These are phyloP conservation scores for Mycogone perniciosa DNA, from an alignment of 2,329 filamentous ascomycete genomes.

Conservation along the genomic window DNA sequence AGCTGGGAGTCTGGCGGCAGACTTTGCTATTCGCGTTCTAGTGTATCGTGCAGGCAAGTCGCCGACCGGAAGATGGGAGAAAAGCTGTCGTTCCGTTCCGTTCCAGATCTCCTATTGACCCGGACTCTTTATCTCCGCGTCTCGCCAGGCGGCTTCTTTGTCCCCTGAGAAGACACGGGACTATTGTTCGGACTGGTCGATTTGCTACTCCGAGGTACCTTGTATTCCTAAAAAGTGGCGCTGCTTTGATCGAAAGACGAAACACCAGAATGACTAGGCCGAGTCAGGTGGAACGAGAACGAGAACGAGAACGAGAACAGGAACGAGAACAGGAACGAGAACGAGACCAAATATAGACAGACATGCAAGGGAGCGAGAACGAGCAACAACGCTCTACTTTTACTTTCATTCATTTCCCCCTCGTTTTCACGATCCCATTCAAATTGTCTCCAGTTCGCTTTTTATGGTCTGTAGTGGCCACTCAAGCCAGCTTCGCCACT, in stretches of 20 bases:
- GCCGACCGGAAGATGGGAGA: too few relatives aligned
- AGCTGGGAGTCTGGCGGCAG: too few relatives aligned
- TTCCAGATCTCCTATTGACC: too few relatives aligned
- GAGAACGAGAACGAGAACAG: conserved; percentile 8
- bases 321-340: not conserved
- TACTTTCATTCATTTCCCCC: not conserved
- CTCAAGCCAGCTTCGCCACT: conserved; percentile 8
- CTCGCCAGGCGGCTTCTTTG: too few relatives aligned
- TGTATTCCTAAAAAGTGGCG: not conserved
- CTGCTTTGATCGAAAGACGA: not conserved
- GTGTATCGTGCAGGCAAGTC: too few relatives aligned
- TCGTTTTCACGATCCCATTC: not conserved
- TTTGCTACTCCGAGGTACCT: too few relatives aligned
- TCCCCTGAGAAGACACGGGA: too few relatives aligned
- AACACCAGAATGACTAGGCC: not conserved
- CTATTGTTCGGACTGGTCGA: too few relatives aligned
- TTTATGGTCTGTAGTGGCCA: conserved; percentile 8
- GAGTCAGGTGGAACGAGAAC: conserved; percentile 8
- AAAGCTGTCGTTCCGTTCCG: too few relatives aligned
- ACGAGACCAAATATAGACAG: not conserved
- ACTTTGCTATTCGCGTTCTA: too few relatives aligned
- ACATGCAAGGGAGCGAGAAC: not conserved
- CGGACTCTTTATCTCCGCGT: too few relatives aligned
- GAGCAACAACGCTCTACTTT: not conserved
- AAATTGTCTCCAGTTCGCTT: not conserved